Evolutionary conservation across 1,284 basidiomycete species (phyloP), one percentile per base, ranked within the genome.

Genomic region (Naganishia liquefaciens): DNA sequence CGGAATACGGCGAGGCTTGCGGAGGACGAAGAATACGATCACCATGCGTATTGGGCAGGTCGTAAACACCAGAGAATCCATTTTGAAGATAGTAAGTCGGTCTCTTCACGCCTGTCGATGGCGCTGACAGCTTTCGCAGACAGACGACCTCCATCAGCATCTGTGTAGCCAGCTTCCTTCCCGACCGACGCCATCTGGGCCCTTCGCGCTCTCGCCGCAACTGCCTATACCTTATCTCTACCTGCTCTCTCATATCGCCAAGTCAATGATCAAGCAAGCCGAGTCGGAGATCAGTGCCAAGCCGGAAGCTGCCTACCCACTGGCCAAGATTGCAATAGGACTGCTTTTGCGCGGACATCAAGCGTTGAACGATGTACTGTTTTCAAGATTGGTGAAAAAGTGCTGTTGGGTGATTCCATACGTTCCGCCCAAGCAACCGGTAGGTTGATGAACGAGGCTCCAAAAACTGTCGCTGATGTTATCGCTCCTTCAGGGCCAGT

Each of bases 221-320:
- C 57, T 62, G 4, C 55, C 62, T 3, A 62, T 69, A 5, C 74
- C 79, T 13, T 95, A 94, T 77, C 79, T 83, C 54, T 91, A 92
- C 70, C 83, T 89, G 19, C 84, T 95, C 27, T 94, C 91, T 27
- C 90, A 93, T 23, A 84, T 96, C 25, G 82, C 91, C 61, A 99
- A 98, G 75, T 84, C 87, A 42, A 86, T 99, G 65, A 86, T 98
- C 50, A 84, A 90, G 40, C 96, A 98, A 81, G 93, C 94, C 7
- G 93, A 97, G 79, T 89, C 88, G 0, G 95, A 99, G 78, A 91
- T 97, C 6, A 87, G 90, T 1, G 93, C 92, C 2, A 91, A 94
- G 77, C 87, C 90, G 70, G 86, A 87, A 42, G 89, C 88, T 10
- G 93, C 93, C 0, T 84, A 85, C 51, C 94, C 95, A 0, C 83